Percentiles rank a stretch among this genome's conserved stretches.
phyloP scores from a whole-genome alignment of 2,329 filamentous ascomycete species.

The Amauroascus niger region DNA sequence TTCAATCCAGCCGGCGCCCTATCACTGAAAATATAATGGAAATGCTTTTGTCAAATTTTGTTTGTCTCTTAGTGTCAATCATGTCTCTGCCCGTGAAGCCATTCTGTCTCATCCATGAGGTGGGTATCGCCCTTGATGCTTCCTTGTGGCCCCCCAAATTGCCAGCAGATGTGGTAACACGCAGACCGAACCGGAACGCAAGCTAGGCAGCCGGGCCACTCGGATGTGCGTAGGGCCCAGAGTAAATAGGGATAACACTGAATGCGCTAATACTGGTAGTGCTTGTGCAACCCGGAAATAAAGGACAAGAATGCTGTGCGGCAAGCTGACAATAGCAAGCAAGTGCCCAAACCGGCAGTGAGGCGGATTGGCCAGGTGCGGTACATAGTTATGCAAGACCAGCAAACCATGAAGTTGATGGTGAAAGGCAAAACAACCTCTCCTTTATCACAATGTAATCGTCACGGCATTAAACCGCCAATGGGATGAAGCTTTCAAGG shows the following conservation, averaged over 20 bases:
- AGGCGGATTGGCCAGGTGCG: background rate
- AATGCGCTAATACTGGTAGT: background rate
- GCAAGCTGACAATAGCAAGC: background rate
- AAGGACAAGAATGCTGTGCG: background rate
- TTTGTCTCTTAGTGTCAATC: too few species aligned
- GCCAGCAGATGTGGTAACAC: background rate
- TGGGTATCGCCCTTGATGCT: too few species aligned
- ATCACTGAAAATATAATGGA: too few species aligned
- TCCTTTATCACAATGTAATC: background rate
- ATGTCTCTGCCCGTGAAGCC: too few species aligned
- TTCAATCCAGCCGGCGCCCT: too few species aligned
- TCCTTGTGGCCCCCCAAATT: too few species aligned
- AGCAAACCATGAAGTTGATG: too few species aligned
- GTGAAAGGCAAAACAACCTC: background rate
- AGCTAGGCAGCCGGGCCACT: background rate
- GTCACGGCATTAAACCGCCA: background rate
- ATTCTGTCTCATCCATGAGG: too few species aligned
- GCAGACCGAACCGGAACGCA: too few species aligned
- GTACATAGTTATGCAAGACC: too few species aligned
- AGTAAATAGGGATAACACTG: background rate
- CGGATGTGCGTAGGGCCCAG: background rate
- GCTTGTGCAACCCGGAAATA: background rate
- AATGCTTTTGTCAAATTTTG: too few species aligned
- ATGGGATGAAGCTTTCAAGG: conserved; percentile 23
- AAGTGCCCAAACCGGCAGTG: background rate